Base-by-base conservation (phyloP, 1,139 yeast species). In the Kurtzmaniella quercitrusa region DNA sequence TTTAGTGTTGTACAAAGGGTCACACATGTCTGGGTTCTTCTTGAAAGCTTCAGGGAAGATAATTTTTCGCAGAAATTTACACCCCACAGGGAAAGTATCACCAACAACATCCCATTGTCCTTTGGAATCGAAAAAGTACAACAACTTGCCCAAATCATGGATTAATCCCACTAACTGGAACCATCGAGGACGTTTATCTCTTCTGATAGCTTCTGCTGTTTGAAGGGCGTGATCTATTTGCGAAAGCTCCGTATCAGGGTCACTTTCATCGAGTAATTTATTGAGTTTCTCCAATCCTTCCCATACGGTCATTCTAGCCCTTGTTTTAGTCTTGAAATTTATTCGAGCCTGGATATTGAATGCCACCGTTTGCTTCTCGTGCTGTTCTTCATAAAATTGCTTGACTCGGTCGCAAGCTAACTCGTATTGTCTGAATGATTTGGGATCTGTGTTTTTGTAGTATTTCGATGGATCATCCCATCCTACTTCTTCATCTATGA, bases 51-150 rank as follows among this genome's bases (percentile, higher is more conserved):
- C 83, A 37, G 82, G 74, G 48, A 76, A 82, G 19, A 83, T 82
- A 42, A 79, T 81, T 50, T 76, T 71, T 46, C 73, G 75, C 57
- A 79, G 81, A 53, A 75, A 82, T 48, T 73, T 73, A 59, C 89
- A 83, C 1, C 90, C 90, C 24, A 83, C 87, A 0, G 89, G 87
- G 55, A 83, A 83, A 0, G 90, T 83, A 55, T 83, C 90, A 5
- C 90, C 90, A 17, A 83, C 90, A n/a, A 83, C 90, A 54, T 82
- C 89, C 90, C 90, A 83, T 57, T 83, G 89, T 8, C 89, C 89
- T 52, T 77, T 71, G 21, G 88, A 82, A 53, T 81, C 89, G 53
- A 77, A 83, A 51, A 83, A 83, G 56, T 83, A 83, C 21, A 83
- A 65, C 17, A 83, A 66, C 55, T 83, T 83, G 1, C 90, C 90